Conservation (phyloP, 768 basidiomycete species). For the Collybia mongolica region DNA sequence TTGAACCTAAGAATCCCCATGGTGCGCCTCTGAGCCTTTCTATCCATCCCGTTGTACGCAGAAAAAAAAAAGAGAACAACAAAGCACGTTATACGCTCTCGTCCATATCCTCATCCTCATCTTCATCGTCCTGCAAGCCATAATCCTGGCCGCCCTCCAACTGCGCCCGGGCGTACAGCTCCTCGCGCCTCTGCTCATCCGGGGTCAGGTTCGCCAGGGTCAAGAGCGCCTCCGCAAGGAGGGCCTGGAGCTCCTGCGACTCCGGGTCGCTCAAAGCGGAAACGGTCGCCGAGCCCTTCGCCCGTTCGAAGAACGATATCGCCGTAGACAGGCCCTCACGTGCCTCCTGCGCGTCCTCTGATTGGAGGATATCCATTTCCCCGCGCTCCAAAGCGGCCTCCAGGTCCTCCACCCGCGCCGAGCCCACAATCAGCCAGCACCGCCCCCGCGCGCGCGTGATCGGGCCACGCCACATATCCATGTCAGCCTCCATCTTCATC, state of each 20-base stretch:
- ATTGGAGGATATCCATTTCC: conserved; percentile 33
- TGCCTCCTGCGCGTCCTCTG: conserved; percentile 55
- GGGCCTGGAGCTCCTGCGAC: conserved; percentile 24
- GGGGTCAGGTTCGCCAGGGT: conserved; percentile 58
- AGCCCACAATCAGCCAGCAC: conserved; percentile 57
- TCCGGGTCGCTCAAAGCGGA: conserved; percentile 16
- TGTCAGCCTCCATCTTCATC: conserved; percentile 62
- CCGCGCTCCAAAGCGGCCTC: conserved; percentile 51
- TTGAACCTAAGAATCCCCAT: too few relatives aligned
- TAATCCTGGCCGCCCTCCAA: conserved; percentile 41
- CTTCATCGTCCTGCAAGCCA: conserved; percentile 29
- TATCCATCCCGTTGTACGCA: too few relatives aligned
- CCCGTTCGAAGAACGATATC: conserved; percentile 39
- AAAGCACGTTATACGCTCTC: conserved; percentile 7
- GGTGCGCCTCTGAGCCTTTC: too few relatives aligned
- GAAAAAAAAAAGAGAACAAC: too few relatives aligned
- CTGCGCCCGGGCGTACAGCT: conserved; percentile 51
- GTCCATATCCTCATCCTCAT: conserved; percentile 16
- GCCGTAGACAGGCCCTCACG: conserved; percentile 49
- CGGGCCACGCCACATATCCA: conserved; percentile 46
- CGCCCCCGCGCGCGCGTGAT: conserved; percentile 49
- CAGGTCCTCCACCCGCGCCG: conserved; percentile 51
- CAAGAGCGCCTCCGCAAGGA: conserved; percentile 56
- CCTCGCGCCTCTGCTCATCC: conserved; percentile 47
- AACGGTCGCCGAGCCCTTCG: conserved; percentile 24